Evolutionary conservation across 306 rosid genomes (phyloP).

Genomic region (Malus sylvestris): DNA sequence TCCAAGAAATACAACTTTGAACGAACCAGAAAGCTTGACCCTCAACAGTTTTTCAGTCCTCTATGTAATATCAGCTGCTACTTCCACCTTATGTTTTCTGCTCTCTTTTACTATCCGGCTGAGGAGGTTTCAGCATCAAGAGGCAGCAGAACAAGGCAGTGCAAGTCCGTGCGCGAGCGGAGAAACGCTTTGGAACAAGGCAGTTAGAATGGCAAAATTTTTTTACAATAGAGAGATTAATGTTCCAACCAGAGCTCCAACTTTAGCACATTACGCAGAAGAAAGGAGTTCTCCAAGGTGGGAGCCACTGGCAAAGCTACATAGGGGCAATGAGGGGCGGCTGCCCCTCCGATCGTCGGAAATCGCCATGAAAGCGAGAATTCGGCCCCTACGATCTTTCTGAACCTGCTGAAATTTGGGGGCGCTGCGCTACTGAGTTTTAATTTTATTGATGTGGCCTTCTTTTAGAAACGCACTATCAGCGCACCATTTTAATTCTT

Average conservation of each 20-base stretch:
- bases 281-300: neutral
- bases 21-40: slow-evolving; percentile 23
- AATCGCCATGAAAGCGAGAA: too few relatives aligned
- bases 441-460: too few relatives aligned
- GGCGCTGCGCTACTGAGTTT: too few relatives aligned
- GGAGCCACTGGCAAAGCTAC: neutral
- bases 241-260: slow-evolving; percentile 29
- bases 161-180: neutral
- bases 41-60: slow-evolving; percentile 40
- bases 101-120: slow-evolving; percentile 15
- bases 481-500: too few relatives aligned
- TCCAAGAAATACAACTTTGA: slow-evolving; percentile 7
- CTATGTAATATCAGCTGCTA: slow-evolving; percentile 35
- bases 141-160: neutral
- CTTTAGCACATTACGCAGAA: neutral
- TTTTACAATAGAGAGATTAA: neutral
- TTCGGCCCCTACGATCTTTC: too few relatives aligned
- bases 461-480: too few relatives aligned
- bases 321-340: too few relatives aligned
- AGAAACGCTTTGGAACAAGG: neutral
- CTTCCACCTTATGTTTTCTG: slow-evolving; percentile 46
- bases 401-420: too few relatives aligned
- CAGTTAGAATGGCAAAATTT: neutral
- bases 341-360: too few relatives aligned
- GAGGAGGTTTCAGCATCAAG: neutral